Conservation (phyloP, 1,284 basidiomycete species). For the Fomitopsis betulina region DNA sequence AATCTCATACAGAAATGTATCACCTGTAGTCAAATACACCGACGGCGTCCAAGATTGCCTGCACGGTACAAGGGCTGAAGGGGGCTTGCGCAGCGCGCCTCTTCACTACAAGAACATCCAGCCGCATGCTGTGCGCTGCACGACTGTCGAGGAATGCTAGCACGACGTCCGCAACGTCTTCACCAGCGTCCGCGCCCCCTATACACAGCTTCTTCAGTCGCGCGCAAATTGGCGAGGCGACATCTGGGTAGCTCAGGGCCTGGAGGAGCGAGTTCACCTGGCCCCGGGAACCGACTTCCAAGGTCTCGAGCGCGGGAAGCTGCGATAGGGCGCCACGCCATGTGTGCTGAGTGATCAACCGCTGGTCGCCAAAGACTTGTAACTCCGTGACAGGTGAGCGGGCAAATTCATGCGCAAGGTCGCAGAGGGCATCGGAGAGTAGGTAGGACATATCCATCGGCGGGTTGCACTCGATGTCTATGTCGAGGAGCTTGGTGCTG, state of each 20-base stretch:
- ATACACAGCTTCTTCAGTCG: background rate
- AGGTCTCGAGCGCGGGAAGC: background rate
- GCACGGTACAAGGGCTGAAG: background rate
- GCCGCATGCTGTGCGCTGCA: background rate
- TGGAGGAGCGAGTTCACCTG: background rate
- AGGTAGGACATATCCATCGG: slow-evolving; percentile 5
- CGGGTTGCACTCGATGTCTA: slow-evolving; percentile 5
- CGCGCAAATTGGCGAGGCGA: background rate
- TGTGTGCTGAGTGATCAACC: background rate
- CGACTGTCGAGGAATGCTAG: background rate
- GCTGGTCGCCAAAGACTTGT: slow-evolving; percentile 2
- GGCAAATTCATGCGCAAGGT: background rate
- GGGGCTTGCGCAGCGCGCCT: background rate
- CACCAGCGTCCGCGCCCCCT: background rate
- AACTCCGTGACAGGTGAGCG: background rate
- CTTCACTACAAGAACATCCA: background rate
- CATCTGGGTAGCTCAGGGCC: background rate
- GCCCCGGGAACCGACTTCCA: slow-evolving; percentile 6
- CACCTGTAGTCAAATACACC: background rate
- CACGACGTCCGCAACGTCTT: background rate
- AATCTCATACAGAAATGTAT: background rate
- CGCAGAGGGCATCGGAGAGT: slow-evolving; percentile 2
- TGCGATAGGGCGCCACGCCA: background rate
- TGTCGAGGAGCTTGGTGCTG: background rate
- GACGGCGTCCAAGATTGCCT: background rate